Evolutionary conservation across 805 yeast genomes (phyloP).

Genomic region (Kodamaea jinghongensis): DNA sequence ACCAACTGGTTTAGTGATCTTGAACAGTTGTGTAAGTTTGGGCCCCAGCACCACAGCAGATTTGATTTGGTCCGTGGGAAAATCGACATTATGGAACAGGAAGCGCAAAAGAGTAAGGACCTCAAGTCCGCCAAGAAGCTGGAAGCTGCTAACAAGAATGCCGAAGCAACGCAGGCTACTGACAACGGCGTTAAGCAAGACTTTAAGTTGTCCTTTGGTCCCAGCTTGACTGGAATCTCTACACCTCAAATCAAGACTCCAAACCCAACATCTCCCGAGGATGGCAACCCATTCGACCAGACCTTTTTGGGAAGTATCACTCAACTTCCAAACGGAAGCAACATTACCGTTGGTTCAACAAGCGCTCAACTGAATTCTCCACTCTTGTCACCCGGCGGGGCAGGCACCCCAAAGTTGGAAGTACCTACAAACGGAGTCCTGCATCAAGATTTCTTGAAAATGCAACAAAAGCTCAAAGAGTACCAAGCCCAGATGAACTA

Average conservation of each 20-base stretch:
- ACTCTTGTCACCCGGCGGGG: conserved; percentile 7
- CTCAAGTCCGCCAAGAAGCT: conserved; percentile 3
- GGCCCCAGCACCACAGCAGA: conserved; percentile 46
- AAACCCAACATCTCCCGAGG: conserved; percentile 20
- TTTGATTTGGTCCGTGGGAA: conserved; percentile 46
- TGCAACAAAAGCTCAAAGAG: conserved; percentile 24
- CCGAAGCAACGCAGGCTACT: conserved; percentile 1
- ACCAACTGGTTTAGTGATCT: conserved; percentile 56
- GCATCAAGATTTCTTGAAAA: conserved; percentile 35
- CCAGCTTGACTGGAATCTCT: conserved; percentile 33
- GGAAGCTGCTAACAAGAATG: not conserved
- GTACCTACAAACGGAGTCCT: conserved; percentile 19
- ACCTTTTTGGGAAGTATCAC: conserved; percentile 16
- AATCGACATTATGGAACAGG: conserved; percentile 23
- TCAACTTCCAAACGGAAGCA: conserved; percentile 5
- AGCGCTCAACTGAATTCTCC: conserved; percentile 6
- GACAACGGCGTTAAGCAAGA: conserved; percentile 5
- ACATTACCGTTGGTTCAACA: conserved; percentile 9
- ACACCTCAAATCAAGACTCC: conserved; percentile 40
- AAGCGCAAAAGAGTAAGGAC: conserved; percentile 10
- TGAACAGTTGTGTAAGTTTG: conserved; percentile 48
- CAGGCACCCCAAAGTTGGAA: not conserved
- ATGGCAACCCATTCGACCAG: conserved; percentile 38
- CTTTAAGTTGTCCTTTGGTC: conserved; percentile 8
- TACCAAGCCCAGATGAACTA: no score